Conservation (phyloP, 2,329 filamentous ascomycete species). For the Hypoxylon sp. region DNA sequence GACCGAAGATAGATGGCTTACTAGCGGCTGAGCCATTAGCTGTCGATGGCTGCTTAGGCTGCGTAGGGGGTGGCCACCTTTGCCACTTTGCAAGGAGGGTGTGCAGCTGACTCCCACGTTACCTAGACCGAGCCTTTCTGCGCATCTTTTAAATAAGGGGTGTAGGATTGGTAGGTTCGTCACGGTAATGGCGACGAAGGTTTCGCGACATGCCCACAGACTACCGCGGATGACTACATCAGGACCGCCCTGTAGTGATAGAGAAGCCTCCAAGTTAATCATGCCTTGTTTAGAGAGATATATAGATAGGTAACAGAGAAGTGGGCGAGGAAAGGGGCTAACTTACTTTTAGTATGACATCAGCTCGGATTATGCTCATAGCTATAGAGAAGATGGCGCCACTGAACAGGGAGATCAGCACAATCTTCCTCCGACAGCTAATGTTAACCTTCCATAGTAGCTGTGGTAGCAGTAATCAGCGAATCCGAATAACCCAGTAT, state of each 20-base stretch:
- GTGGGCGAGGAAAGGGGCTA: neutral
- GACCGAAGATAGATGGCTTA: neutral
- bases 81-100: neutral
- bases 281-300: neutral
- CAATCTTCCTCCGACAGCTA: slow-evolving; percentile 56
- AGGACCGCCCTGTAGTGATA: slow-evolving; percentile 34
- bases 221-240: slow-evolving; percentile 44
- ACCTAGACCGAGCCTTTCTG: slow-evolving; percentile 38
- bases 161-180: slow-evolving; percentile 54
- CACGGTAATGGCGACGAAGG: slow-evolving; percentile 58
- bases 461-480: slow-evolving; percentile 43
- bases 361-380: slow-evolving; percentile 63
- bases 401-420: slow-evolving; percentile 63
- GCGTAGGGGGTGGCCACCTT: neutral
- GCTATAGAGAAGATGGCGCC: slow-evolving; percentile 65
- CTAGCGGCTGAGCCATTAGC: neutral
- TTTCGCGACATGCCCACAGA: slow-evolving; percentile 58
- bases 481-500: neutral
- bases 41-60: neutral
- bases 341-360: slow-evolving; percentile 54
- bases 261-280: neutral
- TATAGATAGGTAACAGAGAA: neutral
- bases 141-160: slow-evolving; percentile 40
- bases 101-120: neutral
- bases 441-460: slow-evolving; percentile 63